Evolutionary conservation across 2,329 filamentous ascomycete genomes (phyloP).

Genomic region (Tolypocladium capitatum): DNA sequence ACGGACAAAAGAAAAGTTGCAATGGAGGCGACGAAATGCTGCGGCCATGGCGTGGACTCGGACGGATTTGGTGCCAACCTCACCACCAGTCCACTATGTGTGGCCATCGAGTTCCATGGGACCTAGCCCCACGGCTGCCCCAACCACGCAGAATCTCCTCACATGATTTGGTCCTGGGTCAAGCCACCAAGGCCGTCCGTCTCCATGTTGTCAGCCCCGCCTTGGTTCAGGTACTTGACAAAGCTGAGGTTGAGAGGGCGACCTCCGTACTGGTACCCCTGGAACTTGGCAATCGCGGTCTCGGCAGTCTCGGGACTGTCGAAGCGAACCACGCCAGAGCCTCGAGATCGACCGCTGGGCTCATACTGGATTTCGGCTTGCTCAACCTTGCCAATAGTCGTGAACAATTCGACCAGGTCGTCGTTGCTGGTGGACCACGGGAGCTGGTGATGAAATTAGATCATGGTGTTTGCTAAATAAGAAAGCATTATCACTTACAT

Average conservation of each 20-base stretch:
- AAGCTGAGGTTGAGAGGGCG: conserved; percentile 86
- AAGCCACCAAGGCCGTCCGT: conserved; percentile 60
- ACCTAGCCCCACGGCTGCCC: not conserved
- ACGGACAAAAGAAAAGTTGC: not conserved
- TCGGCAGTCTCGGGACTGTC: conserved; percentile 72
- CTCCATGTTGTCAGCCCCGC: conserved; percentile 65
- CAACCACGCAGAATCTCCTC: conserved; percentile 6
- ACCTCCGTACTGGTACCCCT: conserved; percentile 92
- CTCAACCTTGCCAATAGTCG: conserved; percentile 94
- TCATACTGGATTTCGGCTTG: conserved; percentile 99
- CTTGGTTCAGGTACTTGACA: conserved; percentile 76
- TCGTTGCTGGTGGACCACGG: conserved; percentile 99
- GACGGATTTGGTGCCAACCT: not conserved
- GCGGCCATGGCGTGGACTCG: not conserved
- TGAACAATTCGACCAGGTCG: conserved; percentile 90
- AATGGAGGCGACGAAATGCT: not conserved
- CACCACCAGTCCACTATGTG: not conserved
- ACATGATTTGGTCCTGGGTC: conserved; percentile 99
- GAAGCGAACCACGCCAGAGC: conserved; percentile 93
- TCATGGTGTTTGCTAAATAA: not conserved
- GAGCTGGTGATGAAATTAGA: conserved; percentile 42
- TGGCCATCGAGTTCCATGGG: not conserved
- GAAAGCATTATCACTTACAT: conserved; percentile 48
- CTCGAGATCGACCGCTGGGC: conserved; percentile 85
- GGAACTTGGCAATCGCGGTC: conserved; percentile 92